phyloP scores from a whole-genome alignment of 2,329 filamentous ascomycete species.

The Ascochyta viciae-villosae region DNA sequence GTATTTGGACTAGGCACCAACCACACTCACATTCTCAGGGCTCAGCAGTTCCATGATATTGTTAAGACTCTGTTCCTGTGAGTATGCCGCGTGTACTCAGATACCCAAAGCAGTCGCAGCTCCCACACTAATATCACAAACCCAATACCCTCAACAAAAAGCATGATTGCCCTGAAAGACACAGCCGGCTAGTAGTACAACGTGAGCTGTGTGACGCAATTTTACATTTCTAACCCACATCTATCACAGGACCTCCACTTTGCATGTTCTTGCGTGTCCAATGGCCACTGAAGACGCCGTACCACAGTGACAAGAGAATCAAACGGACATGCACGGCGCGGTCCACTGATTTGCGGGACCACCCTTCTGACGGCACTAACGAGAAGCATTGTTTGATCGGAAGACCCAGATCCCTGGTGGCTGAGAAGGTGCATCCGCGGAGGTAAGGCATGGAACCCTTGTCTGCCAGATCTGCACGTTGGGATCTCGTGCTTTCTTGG shows the following conservation, averaged over 20 bases:
- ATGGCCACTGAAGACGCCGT: not conserved
- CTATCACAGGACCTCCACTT: not conserved
- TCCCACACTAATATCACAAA: not conserved
- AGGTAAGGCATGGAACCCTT: not conserved
- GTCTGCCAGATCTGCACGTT: not conserved
- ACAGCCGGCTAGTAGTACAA: not conserved
- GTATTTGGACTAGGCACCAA: too few relatives aligned
- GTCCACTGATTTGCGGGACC: not conserved
- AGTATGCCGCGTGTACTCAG: too few relatives aligned
- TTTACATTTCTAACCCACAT: not conserved
- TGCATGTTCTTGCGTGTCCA: not conserved
- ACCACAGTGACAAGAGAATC: not conserved
- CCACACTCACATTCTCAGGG: too few relatives aligned
- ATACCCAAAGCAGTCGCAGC: not conserved
- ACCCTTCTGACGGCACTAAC: not conserved
- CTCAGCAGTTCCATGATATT: too few relatives aligned
- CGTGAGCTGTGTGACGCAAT: not conserved
- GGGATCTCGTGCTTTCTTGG: not conserved
- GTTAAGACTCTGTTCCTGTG: too few relatives aligned
- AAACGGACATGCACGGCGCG: not conserved
- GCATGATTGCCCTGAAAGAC: not conserved
- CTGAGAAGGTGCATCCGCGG: not conserved
- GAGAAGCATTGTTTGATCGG: not conserved
- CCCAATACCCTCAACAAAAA: not conserved
- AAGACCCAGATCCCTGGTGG: slow-evolving; percentile 1